phyloP scores from a whole-genome alignment of 352 stramenopile genomes.

The Phytophthora brassicae region DNA sequence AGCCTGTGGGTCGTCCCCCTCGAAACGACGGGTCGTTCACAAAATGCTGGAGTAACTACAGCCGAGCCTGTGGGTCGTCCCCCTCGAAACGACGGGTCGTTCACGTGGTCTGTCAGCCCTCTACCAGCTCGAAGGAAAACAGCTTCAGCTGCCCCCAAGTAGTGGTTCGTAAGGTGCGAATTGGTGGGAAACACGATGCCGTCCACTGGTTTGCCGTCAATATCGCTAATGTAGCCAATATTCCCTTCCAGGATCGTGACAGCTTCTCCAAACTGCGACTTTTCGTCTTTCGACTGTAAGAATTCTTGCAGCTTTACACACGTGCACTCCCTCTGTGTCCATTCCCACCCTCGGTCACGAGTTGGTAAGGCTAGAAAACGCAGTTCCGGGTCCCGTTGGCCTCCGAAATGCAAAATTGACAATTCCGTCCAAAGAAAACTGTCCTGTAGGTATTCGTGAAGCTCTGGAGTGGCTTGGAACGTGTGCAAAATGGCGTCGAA shows the following conservation, averaged over 20 bases:
- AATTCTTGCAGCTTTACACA: slow-evolving; percentile 43
- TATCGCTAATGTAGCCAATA: slow-evolving; percentile 35
- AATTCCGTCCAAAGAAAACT: slow-evolving; percentile 41
- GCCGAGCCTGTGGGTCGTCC: slow-evolving; percentile 35
- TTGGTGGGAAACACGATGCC: slow-evolving; percentile 57
- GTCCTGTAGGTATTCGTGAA: slow-evolving; percentile 34
- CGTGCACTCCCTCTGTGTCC: slow-evolving; percentile 20
- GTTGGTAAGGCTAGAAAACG: slow-evolving; percentile 24
- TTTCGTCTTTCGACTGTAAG: slow-evolving; percentile 35
- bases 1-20: slow-evolving; percentile 29
- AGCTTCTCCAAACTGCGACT: slow-evolving; percentile 22
- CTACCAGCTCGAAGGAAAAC: slow-evolving; percentile 49
- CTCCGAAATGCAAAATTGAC: slow-evolving; percentile 28
- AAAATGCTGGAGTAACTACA: slow-evolving; percentile 52
- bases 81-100: slow-evolving; percentile 34
- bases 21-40: slow-evolving; percentile 41
- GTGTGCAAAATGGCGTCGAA: slow-evolving; percentile 21
- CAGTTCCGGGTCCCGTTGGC: slow-evolving; percentile 20
- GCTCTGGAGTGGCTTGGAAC: slow-evolving; percentile 12
- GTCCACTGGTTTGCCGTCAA: slow-evolving; percentile 36
- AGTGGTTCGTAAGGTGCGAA: slow-evolving; percentile 39
- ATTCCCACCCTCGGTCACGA: slow-evolving; percentile 28
- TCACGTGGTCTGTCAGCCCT: slow-evolving; percentile 34
- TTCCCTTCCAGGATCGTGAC: slow-evolving; percentile 40
- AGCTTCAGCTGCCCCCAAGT: slow-evolving; percentile 40